phyloP scores from a whole-genome alignment of 2,329 filamentous ascomycete species.

The Hansfordia pulvinata region DNA sequence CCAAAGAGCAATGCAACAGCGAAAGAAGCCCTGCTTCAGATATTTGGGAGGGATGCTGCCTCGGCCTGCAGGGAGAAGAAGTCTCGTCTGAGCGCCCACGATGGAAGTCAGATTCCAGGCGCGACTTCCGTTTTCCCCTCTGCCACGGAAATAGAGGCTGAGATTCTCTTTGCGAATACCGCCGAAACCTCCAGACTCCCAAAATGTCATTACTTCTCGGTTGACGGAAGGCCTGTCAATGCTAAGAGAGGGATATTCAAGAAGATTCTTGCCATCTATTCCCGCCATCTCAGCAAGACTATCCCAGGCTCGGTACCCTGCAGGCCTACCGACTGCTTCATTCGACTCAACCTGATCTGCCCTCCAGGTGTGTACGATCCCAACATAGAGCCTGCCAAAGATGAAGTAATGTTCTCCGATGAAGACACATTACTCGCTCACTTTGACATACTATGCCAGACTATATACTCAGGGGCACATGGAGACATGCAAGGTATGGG shows the following conservation, averaged over 20 bases:
- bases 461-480: too few relatives aligned
- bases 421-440: constrained; percentile 28
- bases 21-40: constrained; percentile 45
- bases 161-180: constrained; percentile 36
- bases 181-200: constrained; percentile 28
- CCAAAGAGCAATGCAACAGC: constrained; percentile 34
- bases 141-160: constrained; percentile 1
- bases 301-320: too few relatives aligned
- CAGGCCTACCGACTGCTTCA: constrained; percentile 43
- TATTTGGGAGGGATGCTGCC: constrained; percentile 44
- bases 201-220: constrained; percentile 47
- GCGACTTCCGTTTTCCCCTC: too few relatives aligned
- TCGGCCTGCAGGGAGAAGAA: constrained; percentile 35
- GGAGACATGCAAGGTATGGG: too few relatives aligned
- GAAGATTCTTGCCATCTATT: constrained; percentile 41
- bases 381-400: constrained; percentile 60
- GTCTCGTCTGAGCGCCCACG: constrained; percentile 4
- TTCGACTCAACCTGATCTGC: constrained; percentile 51
- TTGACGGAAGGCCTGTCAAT: constrained; percentile 55
- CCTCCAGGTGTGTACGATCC: constrained; percentile 51
- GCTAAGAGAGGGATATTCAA: constrained; percentile 40
- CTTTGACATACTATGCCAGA: constrained; percentile 29
- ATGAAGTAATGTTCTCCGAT: constrained; percentile 55
- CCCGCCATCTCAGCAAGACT: constrained; percentile 28
- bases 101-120: too few relatives aligned